Percentiles rank a stretch among this genome's conserved stretches.
Evolutionary conservation across 176 grass and related monocot genomes (phyloP).

Genomic region (Avena sativa): DNA sequence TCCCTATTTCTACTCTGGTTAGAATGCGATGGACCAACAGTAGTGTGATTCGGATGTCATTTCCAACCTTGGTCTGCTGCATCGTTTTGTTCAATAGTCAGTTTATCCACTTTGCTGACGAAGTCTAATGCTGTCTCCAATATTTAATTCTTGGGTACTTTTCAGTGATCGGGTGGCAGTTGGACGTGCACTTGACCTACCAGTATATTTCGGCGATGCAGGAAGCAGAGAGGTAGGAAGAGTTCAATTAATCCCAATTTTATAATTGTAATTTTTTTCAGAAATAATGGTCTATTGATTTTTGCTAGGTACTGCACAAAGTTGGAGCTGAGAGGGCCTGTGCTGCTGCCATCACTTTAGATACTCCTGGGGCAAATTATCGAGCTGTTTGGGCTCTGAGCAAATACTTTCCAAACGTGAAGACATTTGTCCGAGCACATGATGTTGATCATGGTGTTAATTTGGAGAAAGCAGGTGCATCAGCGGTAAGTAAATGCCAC

Average conservation of each 20-base stretch:
- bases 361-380: constrained; percentile 99
- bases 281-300: constrained; percentile 29
- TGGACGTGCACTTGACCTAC: constrained; percentile 93
- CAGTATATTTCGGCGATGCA: constrained; percentile 98
- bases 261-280: not conserved
- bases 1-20: constrained; percentile 20
- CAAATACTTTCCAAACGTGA: constrained; percentile 97
- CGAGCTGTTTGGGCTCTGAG: constrained; percentile 96
- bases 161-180: constrained; percentile 91
- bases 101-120: constrained; percentile 6
- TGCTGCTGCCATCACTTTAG: constrained; percentile 96
- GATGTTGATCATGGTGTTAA: constrained; percentile 98
- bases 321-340: constrained; percentile 97
- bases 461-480: constrained; percentile 98
- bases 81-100: constrained; percentile 29
- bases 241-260: not conserved
- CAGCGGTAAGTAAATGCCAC: constrained; percentile 70
- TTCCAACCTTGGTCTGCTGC: not conserved
- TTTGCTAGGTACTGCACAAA: constrained; percentile 92
- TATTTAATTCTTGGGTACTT: constrained; percentile 41
- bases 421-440: constrained; percentile 98
- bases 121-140: constrained; percentile 11
- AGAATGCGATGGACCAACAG: not conserved
- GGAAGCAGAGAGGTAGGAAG: constrained; percentile 89
- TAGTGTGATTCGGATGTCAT: not conserved